Base-by-base conservation (phyloP, 129 eudicot genomes). In the Escallonia herrerae region DNA sequence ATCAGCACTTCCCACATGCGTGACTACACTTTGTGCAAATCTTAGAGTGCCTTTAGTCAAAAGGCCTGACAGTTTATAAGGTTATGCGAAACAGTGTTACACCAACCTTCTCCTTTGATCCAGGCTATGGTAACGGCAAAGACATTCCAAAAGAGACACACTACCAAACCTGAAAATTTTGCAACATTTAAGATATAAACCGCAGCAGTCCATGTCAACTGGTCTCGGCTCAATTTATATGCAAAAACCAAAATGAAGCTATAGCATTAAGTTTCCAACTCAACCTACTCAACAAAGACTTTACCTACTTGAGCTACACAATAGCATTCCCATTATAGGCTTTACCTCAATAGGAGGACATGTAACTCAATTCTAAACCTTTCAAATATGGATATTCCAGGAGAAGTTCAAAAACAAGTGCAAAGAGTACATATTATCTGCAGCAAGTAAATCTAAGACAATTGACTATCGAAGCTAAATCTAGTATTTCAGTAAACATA, bases 71-170 rank as follows among this genome's bases (percentile, higher is more conserved):
- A 66, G 15, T 40, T 43, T 66, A 6, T 41, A 8, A 43, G 2
- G 47, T 6, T 55, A 57, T 66, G n/a, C 0, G 43, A 10, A 7
- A 47, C 10, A 14, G 44, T 58, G 33, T 39, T 10, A 52, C 54
- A 59, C 66, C 59, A 72, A 93, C 99, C 96, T 83, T 82, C 83
- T 14, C 97, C 99, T 52, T 82, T 74, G 62, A 69, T 69, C 96
- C 99, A 94, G 60, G 93, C 97, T 5, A 70, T 33, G 60, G 95
- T 77, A 49, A 86, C 90, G 14, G 93, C 99, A 48, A 94, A 33
- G 72, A 94, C 8, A 62, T 94, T 94, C 97, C 95, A 89, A 49
- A 75, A 4, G 58, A 94, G 95, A 67, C 97, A 89, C 2, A 61
- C 60, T 3, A 80, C 58, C 38, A 89, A 48, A 60, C 99, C 99